Base-by-base conservation (phyloP, 2,329 filamentous ascomycete genomes). In the Magnaporthiopsis incrustans region DNA sequence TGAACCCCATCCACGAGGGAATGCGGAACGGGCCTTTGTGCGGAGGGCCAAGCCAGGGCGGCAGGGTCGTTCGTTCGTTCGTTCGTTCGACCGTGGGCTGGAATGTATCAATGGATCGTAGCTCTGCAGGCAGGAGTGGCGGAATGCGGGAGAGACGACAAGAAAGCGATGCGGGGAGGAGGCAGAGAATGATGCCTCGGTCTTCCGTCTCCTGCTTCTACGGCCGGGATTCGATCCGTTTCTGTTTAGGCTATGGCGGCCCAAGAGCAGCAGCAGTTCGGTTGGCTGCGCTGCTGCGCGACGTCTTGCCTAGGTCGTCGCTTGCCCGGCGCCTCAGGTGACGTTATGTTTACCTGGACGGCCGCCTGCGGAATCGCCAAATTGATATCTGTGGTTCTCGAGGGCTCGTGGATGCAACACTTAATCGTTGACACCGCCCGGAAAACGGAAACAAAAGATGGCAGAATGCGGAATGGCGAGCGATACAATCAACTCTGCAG, bases 21-120 rank as follows among this genome's bases (percentile, higher is more conserved):
- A 61, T 64, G 63, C 44, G 59, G 63, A 56, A 25, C 27, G 27
- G 27, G 44, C 44, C 44, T 53, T 53, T 53, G 22, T 53, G 18
- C n/a, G 10, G 18, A 53, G n/a, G 44, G 44, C 22, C 44, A 25
- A 53, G 18, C 22, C 22, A 53, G 44, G 38, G 38, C 8, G 8
- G 44, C 6, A 53, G 44, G 11, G n/a, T 11, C 44, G 44, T 35
- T 12, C 30, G 30, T 30, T 30, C 30, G 30, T 30, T 30, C 30
- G 30, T 25, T 25, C 8, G 44, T 3, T 25, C 8, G n/a, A n/a
- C n/a, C n/a, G 44, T 2, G n/a, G 44, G 44, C 1, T 25, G 44
- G 44, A 53, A 53, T 53, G 44, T 53, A 11, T 53, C 44, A 22
- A 22, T n/a, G 7, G 22, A 53, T 53, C 6, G 22, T 4, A 22